phyloP scores from a whole-genome alignment of 768 basidiomycete genomes.

The Coprinellus micaceus region DNA sequence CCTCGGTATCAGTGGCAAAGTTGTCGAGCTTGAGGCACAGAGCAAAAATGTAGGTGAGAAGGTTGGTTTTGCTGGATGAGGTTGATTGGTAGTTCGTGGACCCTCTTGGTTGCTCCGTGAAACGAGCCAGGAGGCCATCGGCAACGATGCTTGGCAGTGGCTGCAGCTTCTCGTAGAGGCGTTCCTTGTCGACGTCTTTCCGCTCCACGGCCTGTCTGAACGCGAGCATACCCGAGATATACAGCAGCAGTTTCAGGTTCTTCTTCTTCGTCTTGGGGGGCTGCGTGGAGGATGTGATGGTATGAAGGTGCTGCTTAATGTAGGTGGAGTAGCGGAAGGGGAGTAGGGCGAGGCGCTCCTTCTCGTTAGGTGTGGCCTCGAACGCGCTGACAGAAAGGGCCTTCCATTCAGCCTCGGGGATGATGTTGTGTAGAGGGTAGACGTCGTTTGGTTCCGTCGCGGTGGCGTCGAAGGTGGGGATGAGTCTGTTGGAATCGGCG shows the following conservation, averaged over 20 bases:
- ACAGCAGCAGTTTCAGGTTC: slow-evolving; percentile 71
- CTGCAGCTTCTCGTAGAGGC: slow-evolving; percentile 53
- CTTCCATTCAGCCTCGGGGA: slow-evolving; percentile 79
- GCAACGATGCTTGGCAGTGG: slow-evolving; percentile 60
- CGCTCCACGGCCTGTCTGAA: slow-evolving; percentile 49
- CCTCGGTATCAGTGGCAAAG: slow-evolving; percentile 64
- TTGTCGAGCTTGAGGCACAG: slow-evolving; percentile 77
- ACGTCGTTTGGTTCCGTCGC: slow-evolving; percentile 71
- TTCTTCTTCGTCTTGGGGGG: slow-evolving; percentile 54
- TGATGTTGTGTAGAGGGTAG: slow-evolving; percentile 71
- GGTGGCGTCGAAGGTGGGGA: slow-evolving; percentile 68
- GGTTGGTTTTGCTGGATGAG: slow-evolving; percentile 61
- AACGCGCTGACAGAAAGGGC: slow-evolving; percentile 57
- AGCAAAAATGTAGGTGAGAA: slow-evolving; percentile 77
- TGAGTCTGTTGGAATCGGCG: slow-evolving; percentile 62
- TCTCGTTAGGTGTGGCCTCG: slow-evolving; percentile 43
- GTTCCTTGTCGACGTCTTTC: slow-evolving; percentile 44
- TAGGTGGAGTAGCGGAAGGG: slow-evolving; percentile 64
- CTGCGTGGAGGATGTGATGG: slow-evolving; percentile 33
- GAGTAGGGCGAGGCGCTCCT: slow-evolving; percentile 53
- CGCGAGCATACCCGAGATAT: slow-evolving; percentile 78
- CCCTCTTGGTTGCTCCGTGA: slow-evolving; percentile 72
- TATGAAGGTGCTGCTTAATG: slow-evolving; percentile 63
- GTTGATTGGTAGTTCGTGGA: slow-evolving; percentile 63
- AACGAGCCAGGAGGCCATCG: slow-evolving; percentile 73